Conservation (phyloP, 148 eudicot species). For the Rhododendron kiyosumense region DNA sequence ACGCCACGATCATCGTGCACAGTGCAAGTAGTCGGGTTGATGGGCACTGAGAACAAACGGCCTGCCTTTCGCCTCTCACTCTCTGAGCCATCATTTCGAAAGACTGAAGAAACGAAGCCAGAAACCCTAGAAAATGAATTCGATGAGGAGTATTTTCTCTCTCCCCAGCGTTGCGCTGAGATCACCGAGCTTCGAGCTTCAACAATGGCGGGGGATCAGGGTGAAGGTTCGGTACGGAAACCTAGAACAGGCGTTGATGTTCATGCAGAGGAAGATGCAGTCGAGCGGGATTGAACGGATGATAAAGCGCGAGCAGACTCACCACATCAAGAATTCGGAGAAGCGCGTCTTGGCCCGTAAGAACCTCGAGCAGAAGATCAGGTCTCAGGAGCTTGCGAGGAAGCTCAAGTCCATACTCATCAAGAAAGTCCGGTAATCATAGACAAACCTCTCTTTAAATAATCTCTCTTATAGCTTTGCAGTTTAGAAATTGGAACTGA, state of each 20-base stretch:
- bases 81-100: no score
- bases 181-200: constrained; percentile 30
- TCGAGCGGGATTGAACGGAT: constrained; percentile 73
- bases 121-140: constrained; percentile 18
- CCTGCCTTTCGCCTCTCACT: no score
- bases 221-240: constrained; percentile 58
- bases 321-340: constrained; percentile 82
- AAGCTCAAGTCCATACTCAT: constrained; percentile 71
- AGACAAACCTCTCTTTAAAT: background rate
- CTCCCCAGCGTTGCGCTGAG: constrained; percentile 6
- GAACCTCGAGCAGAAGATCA: constrained; percentile 43
- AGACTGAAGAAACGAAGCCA: background rate
- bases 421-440: constrained; percentile 72
- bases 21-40: no score
- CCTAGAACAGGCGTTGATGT: constrained; percentile 50
- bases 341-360: constrained; percentile 76
- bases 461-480: background rate
- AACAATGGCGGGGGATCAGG: constrained; percentile 73
- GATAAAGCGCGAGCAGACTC: constrained; percentile 47
- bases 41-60: no score
- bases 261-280: constrained; percentile 74
- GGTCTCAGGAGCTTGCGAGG: constrained; percentile 60
- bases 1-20: no score
- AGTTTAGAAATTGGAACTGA: background rate
- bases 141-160: constrained; percentile 3